These are phyloP conservation scores for Chondrostereum purpureum DNA, from an alignment of 1,284 basidiomycete genomes.

Conservation along the genomic window DNA sequence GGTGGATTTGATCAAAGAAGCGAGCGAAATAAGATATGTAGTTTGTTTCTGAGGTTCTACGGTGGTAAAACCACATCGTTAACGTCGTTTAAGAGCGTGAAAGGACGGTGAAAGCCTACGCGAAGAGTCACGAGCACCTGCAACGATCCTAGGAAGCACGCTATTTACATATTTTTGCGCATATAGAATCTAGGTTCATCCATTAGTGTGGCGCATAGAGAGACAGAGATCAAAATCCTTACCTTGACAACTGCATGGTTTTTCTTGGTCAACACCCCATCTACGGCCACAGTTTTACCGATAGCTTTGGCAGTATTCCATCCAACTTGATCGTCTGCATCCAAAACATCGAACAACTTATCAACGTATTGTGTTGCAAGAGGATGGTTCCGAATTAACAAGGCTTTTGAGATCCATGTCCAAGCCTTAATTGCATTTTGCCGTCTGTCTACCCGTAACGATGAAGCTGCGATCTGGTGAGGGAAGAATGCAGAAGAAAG, in stretches of 20 bases:
- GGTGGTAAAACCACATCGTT: not conserved
- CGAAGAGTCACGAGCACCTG: slow-evolving; percentile 42
- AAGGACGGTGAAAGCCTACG: slow-evolving; percentile 27
- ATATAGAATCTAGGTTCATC: slow-evolving; percentile 59
- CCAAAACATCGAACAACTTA: slow-evolving; percentile 64
- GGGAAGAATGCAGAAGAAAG: slow-evolving; percentile 42
- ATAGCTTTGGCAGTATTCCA: slow-evolving; percentile 72
- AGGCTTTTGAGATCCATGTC: slow-evolving; percentile 72
- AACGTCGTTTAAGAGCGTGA: not conserved
- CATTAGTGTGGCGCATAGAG: not conserved
- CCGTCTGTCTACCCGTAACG: slow-evolving; percentile 31
- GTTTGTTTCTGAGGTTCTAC: slow-evolving; percentile 48
- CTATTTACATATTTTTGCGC: slow-evolving; percentile 79
- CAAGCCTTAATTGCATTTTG: slow-evolving; percentile 54
- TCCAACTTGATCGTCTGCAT: slow-evolving; percentile 48
- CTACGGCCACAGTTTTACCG: slow-evolving; percentile 55
- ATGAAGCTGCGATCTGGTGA: slow-evolving; percentile 31
- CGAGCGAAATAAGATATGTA: slow-evolving; percentile 80
- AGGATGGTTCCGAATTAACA: slow-evolving; percentile 71
- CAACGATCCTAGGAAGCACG: slow-evolving; percentile 72
- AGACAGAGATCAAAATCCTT: not conserved
- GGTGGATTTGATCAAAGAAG: slow-evolving; percentile 74
- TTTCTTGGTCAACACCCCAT: slow-evolving; percentile 64
- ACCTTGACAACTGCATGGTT: slow-evolving; percentile 78
- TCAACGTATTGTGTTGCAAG: slow-evolving; percentile 53